Base-by-base conservation (phyloP, 495 filamentous ascomycete species). In the Polyplosphaeria fusca region DNA sequence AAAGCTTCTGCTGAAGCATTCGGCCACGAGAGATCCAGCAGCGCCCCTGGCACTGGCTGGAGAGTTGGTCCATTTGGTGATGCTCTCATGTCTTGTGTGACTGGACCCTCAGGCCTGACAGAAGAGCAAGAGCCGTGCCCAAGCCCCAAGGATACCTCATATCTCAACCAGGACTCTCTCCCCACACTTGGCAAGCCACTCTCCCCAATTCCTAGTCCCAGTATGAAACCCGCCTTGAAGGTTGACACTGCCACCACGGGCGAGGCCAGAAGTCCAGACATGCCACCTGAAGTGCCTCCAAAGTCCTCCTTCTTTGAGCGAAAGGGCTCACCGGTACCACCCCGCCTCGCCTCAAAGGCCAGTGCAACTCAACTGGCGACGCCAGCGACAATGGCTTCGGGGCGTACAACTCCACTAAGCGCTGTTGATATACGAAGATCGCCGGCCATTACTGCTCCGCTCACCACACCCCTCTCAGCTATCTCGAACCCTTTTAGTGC, bases 11-110 rank as follows among this genome's bases (percentile, higher is more conserved):
- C 55, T 19, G 61, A 69, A 46, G 47, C 39, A 16, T 65, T 56
- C 38, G 59, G 58, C 14, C 67, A 86, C 67, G 83, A 86, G 69
- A 76, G 85, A 59, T 86, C 84, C 30, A 80, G 77, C 57, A 86
- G 83, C 67, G 80, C 82, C 32, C 83, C 84, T 24, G 80, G 60
- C 9, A 63, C 50, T 47, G 55, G 50, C 52, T 61, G 71, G 74
- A 57, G 60, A 35, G 51, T 42, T 37, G 53, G 63, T 52, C 66
- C 64, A 3, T 66, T 65, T 32, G 64, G 67, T 9, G 68, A 64
- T 51, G 64, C 64, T 41, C 57, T 68, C 41, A 49, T 63, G 39
- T 49, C 60, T 22, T 67, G 61, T 38, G 60, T 67, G 4, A 65
- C 60, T 28, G 65, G 52, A 2, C 63, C 63, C 3, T 51, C 54